These are phyloP conservation scores for Didymella arachidicola DNA, from an alignment of 2,329 filamentous ascomycete species.

Conservation along the genomic window DNA sequence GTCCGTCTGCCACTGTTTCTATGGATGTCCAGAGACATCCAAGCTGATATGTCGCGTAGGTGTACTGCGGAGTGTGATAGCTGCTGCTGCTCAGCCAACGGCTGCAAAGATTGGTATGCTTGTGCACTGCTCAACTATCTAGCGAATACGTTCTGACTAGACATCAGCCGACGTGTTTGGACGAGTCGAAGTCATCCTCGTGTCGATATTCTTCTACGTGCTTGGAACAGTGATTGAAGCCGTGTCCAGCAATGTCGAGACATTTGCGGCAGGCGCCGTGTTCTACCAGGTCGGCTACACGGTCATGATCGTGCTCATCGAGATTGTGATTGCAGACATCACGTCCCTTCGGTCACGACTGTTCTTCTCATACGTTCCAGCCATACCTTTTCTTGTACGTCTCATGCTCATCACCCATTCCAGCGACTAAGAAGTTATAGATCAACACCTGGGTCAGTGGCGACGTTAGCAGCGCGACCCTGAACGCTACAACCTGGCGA, in stretches of 20 bases:
- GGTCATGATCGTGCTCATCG: slow-evolving; percentile 66
- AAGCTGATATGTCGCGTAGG: neutral
- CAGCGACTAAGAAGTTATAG: neutral
- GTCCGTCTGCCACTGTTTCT: slow-evolving; percentile 28
- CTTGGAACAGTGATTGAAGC: slow-evolving; percentile 65
- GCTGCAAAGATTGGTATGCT: slow-evolving; percentile 21
- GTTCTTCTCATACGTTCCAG: slow-evolving; percentile 20
- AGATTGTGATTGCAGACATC: slow-evolving; percentile 70
- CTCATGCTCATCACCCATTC: neutral
- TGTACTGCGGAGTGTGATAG: slow-evolving; percentile 66
- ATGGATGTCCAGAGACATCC: neutral
- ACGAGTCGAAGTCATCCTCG: slow-evolving; percentile 64
- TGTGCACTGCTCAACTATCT: neutral
- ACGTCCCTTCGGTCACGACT: slow-evolving; percentile 68
- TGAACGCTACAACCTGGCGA: slow-evolving; percentile 62
- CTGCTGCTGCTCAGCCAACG: slow-evolving; percentile 59
- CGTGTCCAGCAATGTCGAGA: slow-evolving; percentile 56
- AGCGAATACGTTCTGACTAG: slow-evolving; percentile 51
- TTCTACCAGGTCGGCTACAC: slow-evolving; percentile 65
- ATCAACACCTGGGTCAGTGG: slow-evolving; percentile 71
- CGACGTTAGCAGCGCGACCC: slow-evolving; percentile 61
- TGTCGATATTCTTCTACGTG: slow-evolving; percentile 65
- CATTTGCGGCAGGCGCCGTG: slow-evolving; percentile 60
- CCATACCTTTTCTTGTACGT: slow-evolving; percentile 18
- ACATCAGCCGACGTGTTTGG: slow-evolving; percentile 69